phyloP scores from a whole-genome alignment of 164 flowering plant genomes.

The Tetracentron sinense region DNA sequence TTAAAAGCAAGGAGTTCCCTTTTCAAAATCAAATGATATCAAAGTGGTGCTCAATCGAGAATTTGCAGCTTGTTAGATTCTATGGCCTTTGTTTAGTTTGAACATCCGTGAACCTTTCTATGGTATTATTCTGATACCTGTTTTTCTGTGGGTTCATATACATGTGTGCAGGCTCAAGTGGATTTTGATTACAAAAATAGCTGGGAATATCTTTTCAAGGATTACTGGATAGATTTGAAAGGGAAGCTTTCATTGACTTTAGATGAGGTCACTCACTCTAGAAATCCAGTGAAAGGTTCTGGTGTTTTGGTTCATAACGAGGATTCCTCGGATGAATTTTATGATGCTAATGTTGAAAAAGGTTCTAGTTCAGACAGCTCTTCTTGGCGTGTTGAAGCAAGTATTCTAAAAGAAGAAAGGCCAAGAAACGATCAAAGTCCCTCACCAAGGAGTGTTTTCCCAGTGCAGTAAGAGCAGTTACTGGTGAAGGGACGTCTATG shows the following conservation, averaged over 20 bases:
- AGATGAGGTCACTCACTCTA: conserved; percentile 63
- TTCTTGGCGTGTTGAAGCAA: conserved; percentile 34
- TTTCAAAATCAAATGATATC: no score
- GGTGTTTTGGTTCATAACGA: conserved; percentile 36
- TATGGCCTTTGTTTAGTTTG: no score
- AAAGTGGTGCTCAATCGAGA: no score
- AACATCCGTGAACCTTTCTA: background rate
- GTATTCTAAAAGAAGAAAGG: conserved; percentile 43
- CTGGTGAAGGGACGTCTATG: conserved; percentile 24
- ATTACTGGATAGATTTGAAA: conserved; percentile 78
- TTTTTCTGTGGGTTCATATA: background rate
- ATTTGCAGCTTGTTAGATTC: no score
- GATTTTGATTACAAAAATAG: conserved; percentile 80
- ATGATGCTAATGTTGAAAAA: conserved; percentile 44
- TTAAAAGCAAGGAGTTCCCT: no score
- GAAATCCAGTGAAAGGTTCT: conserved; percentile 59
- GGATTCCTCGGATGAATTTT: conserved; percentile 44
- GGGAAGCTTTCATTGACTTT: conserved; percentile 43
- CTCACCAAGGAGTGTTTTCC: conserved; percentile 32
- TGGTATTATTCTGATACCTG: background rate
- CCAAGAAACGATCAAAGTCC: conserved; percentile 45
- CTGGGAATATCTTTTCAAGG: conserved; percentile 94
- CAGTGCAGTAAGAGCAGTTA: conserved; percentile 16
- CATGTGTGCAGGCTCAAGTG: conserved; percentile 45
- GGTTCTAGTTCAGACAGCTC: conserved; percentile 60